Evolutionary conservation across 2,329 filamentous ascomycete species (phyloP).

Genomic region (Clarireedia sp.): DNA sequence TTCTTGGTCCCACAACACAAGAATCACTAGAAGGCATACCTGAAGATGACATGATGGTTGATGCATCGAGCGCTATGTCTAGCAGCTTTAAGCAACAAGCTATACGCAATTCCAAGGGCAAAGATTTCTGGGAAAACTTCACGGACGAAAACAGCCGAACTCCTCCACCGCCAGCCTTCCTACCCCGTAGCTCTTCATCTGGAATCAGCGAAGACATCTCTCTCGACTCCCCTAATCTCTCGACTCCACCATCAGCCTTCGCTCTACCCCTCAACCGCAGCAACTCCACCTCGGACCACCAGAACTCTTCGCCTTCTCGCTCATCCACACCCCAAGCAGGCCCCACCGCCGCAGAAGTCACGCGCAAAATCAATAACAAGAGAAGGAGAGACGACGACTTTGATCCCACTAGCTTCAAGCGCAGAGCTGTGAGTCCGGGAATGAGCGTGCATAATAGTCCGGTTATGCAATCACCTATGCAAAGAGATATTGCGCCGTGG

Average conservation of each 20-base stretch:
- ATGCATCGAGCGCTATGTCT: slow-evolving; percentile 37
- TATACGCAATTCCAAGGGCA: slow-evolving; percentile 62
- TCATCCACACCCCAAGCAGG: slow-evolving; percentile 31
- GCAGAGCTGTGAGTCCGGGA: slow-evolving; percentile 82
- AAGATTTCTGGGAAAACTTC: slow-evolving; percentile 73
- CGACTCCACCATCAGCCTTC: slow-evolving; percentile 27
- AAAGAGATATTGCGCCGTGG: slow-evolving; percentile 64
- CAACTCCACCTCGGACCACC: slow-evolving; percentile 17
- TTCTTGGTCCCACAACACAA: slow-evolving; percentile 46
- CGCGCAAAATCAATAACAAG: slow-evolving; percentile 70
- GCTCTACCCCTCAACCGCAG: slow-evolving; percentile 6
- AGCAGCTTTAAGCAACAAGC: slow-evolving; percentile 69
- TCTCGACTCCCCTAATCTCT: slow-evolving; percentile 19
- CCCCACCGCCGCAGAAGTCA: slow-evolving; percentile 65
- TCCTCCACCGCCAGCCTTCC: slow-evolving; percentile 43
- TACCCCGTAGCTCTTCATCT: slow-evolving; percentile 51
- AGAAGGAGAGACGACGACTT: slow-evolving; percentile 87
- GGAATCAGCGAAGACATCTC: slow-evolving; percentile 61
- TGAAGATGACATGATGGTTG: slow-evolving; percentile 61
- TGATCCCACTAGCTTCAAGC: slow-evolving; percentile 80
- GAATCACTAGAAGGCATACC: slow-evolving; percentile 63
- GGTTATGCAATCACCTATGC: slow-evolving; percentile 73
- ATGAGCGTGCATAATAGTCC: slow-evolving; percentile 89
- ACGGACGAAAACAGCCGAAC: slow-evolving; percentile 56
- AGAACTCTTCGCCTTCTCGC: slow-evolving; percentile 25